Evolutionary conservation across 2,329 filamentous ascomycete species (phyloP).

Genomic region (Chrysoporthe deuterocubensis): DNA sequence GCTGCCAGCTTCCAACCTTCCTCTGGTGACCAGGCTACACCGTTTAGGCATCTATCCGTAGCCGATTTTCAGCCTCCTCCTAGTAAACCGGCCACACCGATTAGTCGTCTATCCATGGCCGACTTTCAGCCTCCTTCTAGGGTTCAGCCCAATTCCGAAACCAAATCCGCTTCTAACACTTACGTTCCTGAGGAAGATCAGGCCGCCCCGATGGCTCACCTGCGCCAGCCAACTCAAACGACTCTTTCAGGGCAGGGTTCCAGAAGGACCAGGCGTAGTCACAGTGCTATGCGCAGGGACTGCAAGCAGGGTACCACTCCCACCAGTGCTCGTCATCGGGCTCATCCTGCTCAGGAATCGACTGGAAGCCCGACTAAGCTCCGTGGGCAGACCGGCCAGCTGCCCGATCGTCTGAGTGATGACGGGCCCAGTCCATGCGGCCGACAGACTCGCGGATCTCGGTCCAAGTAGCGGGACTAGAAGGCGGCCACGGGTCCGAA

Average conservation of each 20-base stretch:
- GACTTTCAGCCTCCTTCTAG: neutral
- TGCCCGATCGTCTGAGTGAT: neutral
- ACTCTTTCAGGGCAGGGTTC: neutral
- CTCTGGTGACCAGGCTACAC: neutral
- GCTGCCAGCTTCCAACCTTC: neutral
- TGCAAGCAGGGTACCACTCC: neutral
- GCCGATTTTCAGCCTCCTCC: neutral
- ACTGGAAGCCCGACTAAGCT: neutral
- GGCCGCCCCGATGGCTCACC: neutral
- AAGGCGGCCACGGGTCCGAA: neutral
- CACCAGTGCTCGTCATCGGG: neutral
- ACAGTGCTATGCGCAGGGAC: neutral
- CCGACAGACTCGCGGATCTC: neutral
- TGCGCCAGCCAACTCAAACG: neutral
- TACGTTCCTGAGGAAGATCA: neutral
- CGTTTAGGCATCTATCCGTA: neutral
- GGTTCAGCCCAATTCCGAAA: neutral
- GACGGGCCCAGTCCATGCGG: neutral
- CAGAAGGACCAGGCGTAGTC: neutral
- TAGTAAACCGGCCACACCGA: too few species aligned
- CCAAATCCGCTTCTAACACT: neutral
- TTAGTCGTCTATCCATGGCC: neutral
- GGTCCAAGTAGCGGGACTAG: neutral
- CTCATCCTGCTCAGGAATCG: neutral
- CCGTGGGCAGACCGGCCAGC: neutral